A percentile compares a stretch with the other conserved stretches of the same genome.
Evolutionary conservation across 1,139 yeast species (phyloP).

Genomic region (Pneumocystis murina): DNA sequence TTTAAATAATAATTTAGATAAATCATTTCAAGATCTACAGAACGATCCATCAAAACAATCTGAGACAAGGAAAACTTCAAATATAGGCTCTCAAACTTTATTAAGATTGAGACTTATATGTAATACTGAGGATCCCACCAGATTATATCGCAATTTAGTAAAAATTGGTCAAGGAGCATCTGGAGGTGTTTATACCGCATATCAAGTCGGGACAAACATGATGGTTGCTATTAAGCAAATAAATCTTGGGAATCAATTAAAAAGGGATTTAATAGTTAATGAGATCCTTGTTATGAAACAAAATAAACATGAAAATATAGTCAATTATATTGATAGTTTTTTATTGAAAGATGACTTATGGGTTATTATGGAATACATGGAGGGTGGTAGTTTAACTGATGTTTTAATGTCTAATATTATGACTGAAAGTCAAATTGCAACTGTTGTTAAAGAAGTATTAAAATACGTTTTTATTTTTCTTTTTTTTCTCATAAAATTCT

Average conservation of each 20-base stretch:
- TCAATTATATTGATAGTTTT: constrained; percentile 80
- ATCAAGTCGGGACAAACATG: constrained; percentile 39
- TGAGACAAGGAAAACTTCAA: neutral
- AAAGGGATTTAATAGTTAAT: constrained; percentile 84
- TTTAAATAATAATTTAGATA: constrained; percentile 1
- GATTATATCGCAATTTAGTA: constrained; percentile 46
- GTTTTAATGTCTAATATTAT: constrained; percentile 88
- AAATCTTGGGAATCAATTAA: constrained; percentile 83
- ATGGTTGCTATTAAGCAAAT: constrained; percentile 88
- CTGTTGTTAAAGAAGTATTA: constrained; percentile 76
- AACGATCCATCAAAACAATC: neutral
- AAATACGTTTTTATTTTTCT: neutral
- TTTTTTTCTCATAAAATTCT: neutral
- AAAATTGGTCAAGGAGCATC: constrained; percentile 98
- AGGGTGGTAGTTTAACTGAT: constrained; percentile 91
- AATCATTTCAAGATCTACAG: constrained; percentile 8
- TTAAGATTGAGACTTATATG: constrained; percentile 58
- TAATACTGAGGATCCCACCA: constrained; percentile 75
- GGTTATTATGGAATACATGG: constrained; percentile 98
- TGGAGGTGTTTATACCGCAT: constrained; percentile 92
- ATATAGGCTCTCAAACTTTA: neutral
- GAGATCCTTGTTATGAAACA: constrained; percentile 94
- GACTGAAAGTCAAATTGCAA: constrained; percentile 96
- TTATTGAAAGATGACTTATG: constrained; percentile 55
- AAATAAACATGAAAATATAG: constrained; percentile 80